phyloP scores from a whole-genome alignment of 345 rosid species.

The Bretschneidera sinensis region DNA sequence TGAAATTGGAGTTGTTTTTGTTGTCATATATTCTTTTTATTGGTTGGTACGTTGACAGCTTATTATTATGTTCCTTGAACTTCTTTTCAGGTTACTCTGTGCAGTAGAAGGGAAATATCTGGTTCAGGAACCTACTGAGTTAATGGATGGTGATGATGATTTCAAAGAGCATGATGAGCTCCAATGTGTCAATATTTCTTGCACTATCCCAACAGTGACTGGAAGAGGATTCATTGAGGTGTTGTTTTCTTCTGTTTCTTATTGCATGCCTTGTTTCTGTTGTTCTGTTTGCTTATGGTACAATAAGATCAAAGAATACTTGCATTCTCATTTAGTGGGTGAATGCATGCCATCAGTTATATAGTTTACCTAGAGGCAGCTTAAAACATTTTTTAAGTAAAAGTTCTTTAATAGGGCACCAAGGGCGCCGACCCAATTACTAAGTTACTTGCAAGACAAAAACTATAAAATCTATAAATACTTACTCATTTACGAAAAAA shows the following conservation, averaged over 20 bases:
- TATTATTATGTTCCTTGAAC: neutral
- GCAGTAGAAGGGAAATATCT: constrained; percentile 87
- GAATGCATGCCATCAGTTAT: too few species aligned
- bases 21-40: neutral
- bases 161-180: constrained; percentile 46
- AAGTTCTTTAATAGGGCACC: too few species aligned
- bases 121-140: constrained; percentile 54
- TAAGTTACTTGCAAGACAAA: too few species aligned
- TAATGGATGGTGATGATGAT: constrained; percentile 35
- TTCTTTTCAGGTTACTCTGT: constrained; percentile 68
- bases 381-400: too few species aligned
- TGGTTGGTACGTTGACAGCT: neutral
- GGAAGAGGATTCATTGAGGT: constrained; percentile 99
- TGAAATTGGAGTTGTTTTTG: constrained; percentile 7
- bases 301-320: neutral
- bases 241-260: constrained; percentile 18
- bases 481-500: too few species aligned
- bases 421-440: too few species aligned
- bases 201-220: constrained; percentile 51
- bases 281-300: neutral
- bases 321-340: neutral
- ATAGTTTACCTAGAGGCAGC: too few species aligned
- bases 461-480: too few species aligned
- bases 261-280: constrained; percentile 1
- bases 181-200: constrained; percentile 56